phyloP scores from a whole-genome alignment of 2,329 filamentous ascomycete genomes.

The Bertia moriformis region DNA sequence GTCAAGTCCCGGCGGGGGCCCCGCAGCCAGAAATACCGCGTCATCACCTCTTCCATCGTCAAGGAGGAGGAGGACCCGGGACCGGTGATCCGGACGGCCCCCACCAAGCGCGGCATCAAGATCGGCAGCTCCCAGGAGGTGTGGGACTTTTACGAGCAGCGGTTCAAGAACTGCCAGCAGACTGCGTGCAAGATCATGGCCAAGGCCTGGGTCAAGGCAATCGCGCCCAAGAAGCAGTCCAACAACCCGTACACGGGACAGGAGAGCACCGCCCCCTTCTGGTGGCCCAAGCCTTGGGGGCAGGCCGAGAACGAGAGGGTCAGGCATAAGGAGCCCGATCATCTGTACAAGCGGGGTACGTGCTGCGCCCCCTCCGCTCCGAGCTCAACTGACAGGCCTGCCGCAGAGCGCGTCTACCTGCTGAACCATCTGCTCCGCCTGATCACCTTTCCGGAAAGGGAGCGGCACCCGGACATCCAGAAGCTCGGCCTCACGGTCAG shows the following conservation, averaged over 20 bases:
- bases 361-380: background rate
- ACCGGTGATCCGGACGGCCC: slow-evolving; percentile 16
- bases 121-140: slow-evolving; percentile 39
- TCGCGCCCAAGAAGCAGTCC: slow-evolving; percentile 66
- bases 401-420: slow-evolving; percentile 39
- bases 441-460: slow-evolving; percentile 31
- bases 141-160: slow-evolving; percentile 42
- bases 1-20: background rate
- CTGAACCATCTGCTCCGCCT: slow-evolving; percentile 45
- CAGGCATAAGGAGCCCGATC: slow-evolving; percentile 60
- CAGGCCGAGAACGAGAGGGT: slow-evolving; percentile 35
- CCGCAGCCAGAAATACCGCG: background rate
- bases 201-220: slow-evolving; percentile 62
- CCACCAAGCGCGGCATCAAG: slow-evolving; percentile 26
- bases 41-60: background rate
- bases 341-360: slow-evolving; percentile 52
- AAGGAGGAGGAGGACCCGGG: slow-evolving; percentile 19
- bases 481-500: slow-evolving; percentile 34
- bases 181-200: slow-evolving; percentile 57
- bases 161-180: slow-evolving; percentile 56
- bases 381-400: background rate
- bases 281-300: slow-evolving; percentile 50
- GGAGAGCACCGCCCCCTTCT: slow-evolving; percentile 45
- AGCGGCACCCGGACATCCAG: slow-evolving; percentile 34
- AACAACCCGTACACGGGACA: slow-evolving; percentile 59